Evolutionary conservation across 495 filamentous ascomycete species (phyloP).

Genomic region (Penicillium atrosanguineum): DNA sequence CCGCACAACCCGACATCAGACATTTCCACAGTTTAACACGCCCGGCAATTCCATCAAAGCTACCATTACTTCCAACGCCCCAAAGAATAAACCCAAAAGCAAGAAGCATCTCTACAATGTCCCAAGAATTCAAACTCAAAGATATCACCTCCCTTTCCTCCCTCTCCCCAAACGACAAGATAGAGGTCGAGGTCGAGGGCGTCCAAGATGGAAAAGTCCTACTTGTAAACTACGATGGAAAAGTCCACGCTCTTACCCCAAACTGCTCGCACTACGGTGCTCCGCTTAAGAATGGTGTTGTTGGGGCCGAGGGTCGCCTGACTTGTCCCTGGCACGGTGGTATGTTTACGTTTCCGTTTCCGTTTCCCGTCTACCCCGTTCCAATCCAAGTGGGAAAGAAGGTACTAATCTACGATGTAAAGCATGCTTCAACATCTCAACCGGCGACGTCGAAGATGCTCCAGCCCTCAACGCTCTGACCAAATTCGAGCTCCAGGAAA

Average conservation of each 20-base stretch:
- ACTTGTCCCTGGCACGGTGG: constrained; percentile 97
- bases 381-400: too few relatives aligned
- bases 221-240: constrained; percentile 70
- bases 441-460: constrained; percentile 93
- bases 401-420: not conserved
- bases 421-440: constrained; percentile 88
- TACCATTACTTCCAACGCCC: not conserved
- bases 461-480: constrained; percentile 80
- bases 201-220: constrained; percentile 82
- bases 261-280: constrained; percentile 95
- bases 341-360: too few relatives aligned
- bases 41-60: not conserved
- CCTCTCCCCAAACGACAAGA: constrained; percentile 75
- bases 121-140: constrained; percentile 83
- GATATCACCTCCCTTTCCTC: constrained; percentile 63
- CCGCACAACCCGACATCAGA: not conserved
- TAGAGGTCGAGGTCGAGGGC: constrained; percentile 87
- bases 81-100: not conserved
- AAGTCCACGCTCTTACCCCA: constrained; percentile 75
- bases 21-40: not conserved
- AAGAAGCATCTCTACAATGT: constrained; percentile 39
- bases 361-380: too few relatives aligned
- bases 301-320: constrained; percentile 76
- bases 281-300: constrained; percentile 77
- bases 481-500: constrained; percentile 76